A percentile compares a stretch with the other conserved stretches of the same genome.
Evolutionary conservation across 371 early-diverging fungal genomes (phyloP).

Genomic region (Thermomucor indicae-seudaticae): DNA sequence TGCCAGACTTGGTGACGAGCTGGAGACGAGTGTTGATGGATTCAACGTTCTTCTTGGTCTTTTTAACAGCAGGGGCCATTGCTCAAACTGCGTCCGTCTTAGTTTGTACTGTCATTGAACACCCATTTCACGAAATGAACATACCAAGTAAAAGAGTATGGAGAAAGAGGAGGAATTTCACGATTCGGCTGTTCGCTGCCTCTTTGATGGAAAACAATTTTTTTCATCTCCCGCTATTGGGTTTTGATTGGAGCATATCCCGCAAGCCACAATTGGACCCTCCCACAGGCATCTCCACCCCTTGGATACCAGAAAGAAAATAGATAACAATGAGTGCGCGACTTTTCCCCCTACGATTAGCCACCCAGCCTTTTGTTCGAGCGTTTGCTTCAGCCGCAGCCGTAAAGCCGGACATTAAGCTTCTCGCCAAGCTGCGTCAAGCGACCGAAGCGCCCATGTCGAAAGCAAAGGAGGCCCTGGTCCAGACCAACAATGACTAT

Average conservation of each 20-base stretch:
- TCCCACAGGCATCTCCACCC: too few species aligned
- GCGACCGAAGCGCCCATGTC: constrained; percentile 81
- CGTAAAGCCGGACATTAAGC: constrained; percentile 66
- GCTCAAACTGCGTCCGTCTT: too few species aligned
- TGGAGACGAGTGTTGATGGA: constrained; percentile 97
- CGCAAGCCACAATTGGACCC: too few species aligned
- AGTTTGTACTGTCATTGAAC: too few species aligned
- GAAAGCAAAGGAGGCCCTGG: constrained; percentile 86
- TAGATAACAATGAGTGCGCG: background rate
- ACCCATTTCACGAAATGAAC: too few species aligned
- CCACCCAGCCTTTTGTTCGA: background rate
- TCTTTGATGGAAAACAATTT: too few species aligned
- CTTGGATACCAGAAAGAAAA: too few species aligned
- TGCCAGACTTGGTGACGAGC: constrained; percentile 98
- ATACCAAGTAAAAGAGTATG: too few species aligned
- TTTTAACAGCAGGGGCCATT: constrained; percentile 54
- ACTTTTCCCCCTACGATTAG: background rate
- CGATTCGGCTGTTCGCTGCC: too few species aligned
- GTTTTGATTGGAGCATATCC: too few species aligned
- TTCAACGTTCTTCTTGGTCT: constrained; percentile 80
- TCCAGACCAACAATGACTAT: constrained; percentile 69
- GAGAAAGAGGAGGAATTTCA: too few species aligned
- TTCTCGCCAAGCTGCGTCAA: constrained; percentile 72
- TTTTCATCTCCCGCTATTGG: too few species aligned
- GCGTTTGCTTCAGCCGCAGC: constrained; percentile 14